Percentiles rank a stretch among this genome's conserved stretches.
phyloP scores from a whole-genome alignment of 2,329 filamentous ascomycete species.

The Pezicula neosporulosa region DNA sequence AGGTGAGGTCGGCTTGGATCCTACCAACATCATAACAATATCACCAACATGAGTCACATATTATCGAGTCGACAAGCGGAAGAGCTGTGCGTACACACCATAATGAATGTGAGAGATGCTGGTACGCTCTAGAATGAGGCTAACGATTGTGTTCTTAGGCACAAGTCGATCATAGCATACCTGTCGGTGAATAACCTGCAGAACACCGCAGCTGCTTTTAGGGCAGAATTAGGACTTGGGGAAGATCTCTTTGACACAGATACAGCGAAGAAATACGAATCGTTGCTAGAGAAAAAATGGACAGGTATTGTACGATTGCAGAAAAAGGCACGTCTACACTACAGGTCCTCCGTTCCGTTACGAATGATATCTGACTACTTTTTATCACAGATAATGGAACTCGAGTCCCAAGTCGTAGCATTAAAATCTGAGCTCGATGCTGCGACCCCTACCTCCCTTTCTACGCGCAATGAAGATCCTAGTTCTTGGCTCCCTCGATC shows the following conservation, averaged over 20 bases:
- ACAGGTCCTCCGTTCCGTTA: neutral
- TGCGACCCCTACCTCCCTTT: slow-evolving; percentile 69
- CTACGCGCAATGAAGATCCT: slow-evolving; percentile 76
- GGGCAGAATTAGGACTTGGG: slow-evolving; percentile 67
- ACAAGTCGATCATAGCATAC: slow-evolving; percentile 89
- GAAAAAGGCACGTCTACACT: slow-evolving; percentile 66
- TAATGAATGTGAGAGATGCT: slow-evolving; percentile 6
- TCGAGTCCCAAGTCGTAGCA: slow-evolving; percentile 67
- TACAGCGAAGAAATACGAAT: slow-evolving; percentile 88
- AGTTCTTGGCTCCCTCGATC: slow-evolving; percentile 75
- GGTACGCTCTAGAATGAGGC: slow-evolving; percentile 1
- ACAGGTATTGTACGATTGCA: slow-evolving; percentile 87
- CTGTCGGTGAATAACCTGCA: slow-evolving; percentile 67
- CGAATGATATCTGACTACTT: neutral
- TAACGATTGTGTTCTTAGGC: slow-evolving; percentile 44
- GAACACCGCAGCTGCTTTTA: slow-evolving; percentile 63
- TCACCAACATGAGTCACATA: slow-evolving; percentile 58
- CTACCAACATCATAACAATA: no score
- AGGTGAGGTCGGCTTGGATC: no score
- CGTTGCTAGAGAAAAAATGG: slow-evolving; percentile 93
- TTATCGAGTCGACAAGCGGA: slow-evolving; percentile 75
- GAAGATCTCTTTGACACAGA: slow-evolving; percentile 67
- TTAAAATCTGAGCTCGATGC: slow-evolving; percentile 72
- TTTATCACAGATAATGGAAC: slow-evolving; percentile 74
- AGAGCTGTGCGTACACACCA: slow-evolving; percentile 64